Conservation (phyloP, 352 stramenopile species). For the Globisporangium nunn region DNA sequence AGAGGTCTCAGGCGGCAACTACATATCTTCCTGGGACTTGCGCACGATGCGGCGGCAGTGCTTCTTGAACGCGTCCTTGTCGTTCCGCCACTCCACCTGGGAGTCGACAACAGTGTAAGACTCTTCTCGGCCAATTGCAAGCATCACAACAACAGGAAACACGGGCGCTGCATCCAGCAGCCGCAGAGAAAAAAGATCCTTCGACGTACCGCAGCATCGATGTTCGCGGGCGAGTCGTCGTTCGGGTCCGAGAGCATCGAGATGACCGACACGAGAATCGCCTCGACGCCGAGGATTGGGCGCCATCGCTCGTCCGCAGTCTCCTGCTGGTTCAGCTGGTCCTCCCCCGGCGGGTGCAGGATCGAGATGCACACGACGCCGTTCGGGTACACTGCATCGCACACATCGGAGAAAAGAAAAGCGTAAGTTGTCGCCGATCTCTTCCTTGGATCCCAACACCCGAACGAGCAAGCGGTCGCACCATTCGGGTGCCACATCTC, state of each 20-base stretch:
- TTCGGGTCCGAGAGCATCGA: constrained; percentile 99
- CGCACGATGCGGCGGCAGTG: constrained; percentile 85
- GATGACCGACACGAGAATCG: constrained; percentile 95
- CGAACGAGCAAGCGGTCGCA: constrained; percentile 21
- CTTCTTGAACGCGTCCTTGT: constrained; percentile 93
- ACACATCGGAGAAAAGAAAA: not conserved
- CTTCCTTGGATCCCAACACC: not conserved
- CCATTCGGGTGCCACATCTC: constrained; percentile 99
- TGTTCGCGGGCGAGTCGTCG: constrained; percentile 99
- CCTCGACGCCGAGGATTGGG: constrained; percentile 95
- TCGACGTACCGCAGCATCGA: constrained; percentile 94
- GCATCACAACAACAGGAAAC: not conserved
- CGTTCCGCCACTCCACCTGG: constrained; percentile 87
- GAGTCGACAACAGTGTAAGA: not conserved
- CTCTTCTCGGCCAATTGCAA: too few species aligned
- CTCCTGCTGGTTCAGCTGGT: constrained; percentile 97
- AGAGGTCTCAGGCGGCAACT: constrained; percentile 17
- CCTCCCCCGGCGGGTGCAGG: constrained; percentile 97
- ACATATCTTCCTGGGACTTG: constrained; percentile 92
- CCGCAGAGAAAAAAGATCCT: not conserved
- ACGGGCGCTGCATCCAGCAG: not conserved
- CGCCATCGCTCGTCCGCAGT: constrained; percentile 97
- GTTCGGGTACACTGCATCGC: constrained; percentile 91
- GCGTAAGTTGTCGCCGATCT: too few species aligned
- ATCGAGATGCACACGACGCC: constrained; percentile 99